phyloP scores from a whole-genome alignment of 2,329 filamentous ascomycete species.

The Fusarium annulatum region DNA sequence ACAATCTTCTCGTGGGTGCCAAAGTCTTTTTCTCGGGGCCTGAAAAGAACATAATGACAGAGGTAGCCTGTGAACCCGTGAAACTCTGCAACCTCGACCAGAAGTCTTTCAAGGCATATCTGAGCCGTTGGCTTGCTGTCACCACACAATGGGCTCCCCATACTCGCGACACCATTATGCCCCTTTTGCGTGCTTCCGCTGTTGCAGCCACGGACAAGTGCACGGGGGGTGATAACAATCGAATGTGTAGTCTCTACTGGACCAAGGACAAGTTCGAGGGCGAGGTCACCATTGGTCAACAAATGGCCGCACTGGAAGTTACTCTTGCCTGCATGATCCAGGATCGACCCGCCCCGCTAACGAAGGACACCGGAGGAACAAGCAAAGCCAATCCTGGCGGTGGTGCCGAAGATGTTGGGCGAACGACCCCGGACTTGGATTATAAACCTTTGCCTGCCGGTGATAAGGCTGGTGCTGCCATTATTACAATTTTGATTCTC shows the following conservation, averaged over 20 bases:
- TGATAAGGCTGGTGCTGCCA: slow-evolving; percentile 75
- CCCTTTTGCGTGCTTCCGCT: slow-evolving; percentile 65
- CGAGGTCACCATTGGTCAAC: slow-evolving; percentile 72
- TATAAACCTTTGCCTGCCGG: slow-evolving; percentile 58
- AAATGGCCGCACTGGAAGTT: slow-evolving; percentile 76
- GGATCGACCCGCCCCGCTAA: slow-evolving; percentile 56
- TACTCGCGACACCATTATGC: slow-evolving; percentile 64
- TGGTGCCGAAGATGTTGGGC: slow-evolving; percentile 59
- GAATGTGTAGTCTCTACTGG: slow-evolving; percentile 72
- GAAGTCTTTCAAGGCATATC: slow-evolving; percentile 72
- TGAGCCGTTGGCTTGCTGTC: slow-evolving; percentile 70
- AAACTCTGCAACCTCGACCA: slow-evolving; percentile 71
- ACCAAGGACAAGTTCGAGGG: slow-evolving; percentile 67
- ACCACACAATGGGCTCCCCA: slow-evolving; percentile 73
- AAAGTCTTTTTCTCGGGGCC: slow-evolving; percentile 66
- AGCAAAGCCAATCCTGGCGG: slow-evolving; percentile 59
- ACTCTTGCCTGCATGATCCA: slow-evolving; percentile 70
- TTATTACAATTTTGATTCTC: slow-evolving; percentile 70
- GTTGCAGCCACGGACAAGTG: slow-evolving; percentile 68
- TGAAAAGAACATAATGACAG: slow-evolving; percentile 68
- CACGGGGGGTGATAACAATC: slow-evolving; percentile 64
- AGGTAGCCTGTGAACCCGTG: slow-evolving; percentile 73
- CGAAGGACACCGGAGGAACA: slow-evolving; percentile 67
- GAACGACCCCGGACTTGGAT: slow-evolving; percentile 45
- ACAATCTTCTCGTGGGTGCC: slow-evolving; percentile 65